phyloP scores from a whole-genome alignment of 2,329 filamentous ascomycete genomes.

The Harringtonia aguacate region DNA sequence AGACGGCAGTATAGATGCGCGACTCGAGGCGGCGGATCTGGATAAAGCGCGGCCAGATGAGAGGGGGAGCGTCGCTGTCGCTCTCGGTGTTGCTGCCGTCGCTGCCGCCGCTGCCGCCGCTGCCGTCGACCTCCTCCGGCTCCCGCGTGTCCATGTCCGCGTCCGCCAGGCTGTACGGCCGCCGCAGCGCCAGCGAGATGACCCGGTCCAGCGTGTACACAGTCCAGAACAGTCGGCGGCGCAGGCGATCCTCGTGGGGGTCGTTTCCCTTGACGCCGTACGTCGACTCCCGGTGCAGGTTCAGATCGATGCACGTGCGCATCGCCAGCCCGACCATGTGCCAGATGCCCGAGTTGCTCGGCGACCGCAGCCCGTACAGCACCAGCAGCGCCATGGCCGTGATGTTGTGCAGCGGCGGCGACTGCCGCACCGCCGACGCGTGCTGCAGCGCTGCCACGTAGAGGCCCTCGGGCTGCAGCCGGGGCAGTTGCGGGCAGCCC shows the following conservation, averaged over 20 bases:
- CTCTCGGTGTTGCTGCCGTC: not conserved
- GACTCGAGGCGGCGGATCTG: constrained; percentile 35
- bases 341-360: constrained; percentile 38
- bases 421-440: constrained; percentile 34
- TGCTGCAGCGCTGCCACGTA: constrained; percentile 38
- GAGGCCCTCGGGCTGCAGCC: constrained; percentile 24
- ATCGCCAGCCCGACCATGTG: constrained; percentile 43
- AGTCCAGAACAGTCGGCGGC: constrained; percentile 37
- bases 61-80: not conserved
- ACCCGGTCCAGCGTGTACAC: constrained; percentile 38
- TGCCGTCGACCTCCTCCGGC: constrained; percentile 22
- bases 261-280: not conserved
- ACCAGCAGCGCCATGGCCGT: constrained; percentile 40
- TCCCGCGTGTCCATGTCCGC: constrained; percentile 29
- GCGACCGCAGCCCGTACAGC: constrained; percentile 37
- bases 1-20: constrained; percentile 37
- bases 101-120: not conserved
- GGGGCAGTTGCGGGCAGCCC: not conserved
- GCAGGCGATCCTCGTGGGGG: not conserved
- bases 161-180: constrained; percentile 38
- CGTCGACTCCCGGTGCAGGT: constrained; percentile 25
- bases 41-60: constrained; percentile 19
- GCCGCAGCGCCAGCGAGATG: constrained; percentile 37
- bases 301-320: constrained; percentile 40
- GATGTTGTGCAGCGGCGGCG: constrained; percentile 36